Evolutionary conservation across 2,329 filamentous ascomycete species (phyloP), one percentile per base, ranked within the genome.

Genomic region (Colletotrichum sp.): DNA sequence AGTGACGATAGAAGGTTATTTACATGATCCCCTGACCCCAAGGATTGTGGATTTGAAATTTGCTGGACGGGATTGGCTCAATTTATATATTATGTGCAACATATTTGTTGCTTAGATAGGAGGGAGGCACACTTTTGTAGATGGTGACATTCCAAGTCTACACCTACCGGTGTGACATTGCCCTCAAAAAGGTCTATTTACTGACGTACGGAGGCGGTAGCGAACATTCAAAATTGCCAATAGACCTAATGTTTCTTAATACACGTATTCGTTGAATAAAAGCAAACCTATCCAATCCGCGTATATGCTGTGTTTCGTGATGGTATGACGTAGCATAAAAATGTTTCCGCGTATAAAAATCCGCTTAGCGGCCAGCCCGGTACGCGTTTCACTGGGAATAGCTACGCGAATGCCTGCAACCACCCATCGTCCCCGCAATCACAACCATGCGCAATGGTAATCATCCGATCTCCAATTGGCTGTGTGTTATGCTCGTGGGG

Each of bases 331-430:
- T 75, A 32, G 18, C 36, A 48, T 61, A 25, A 32, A 60, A 18
- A 28, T 16, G 34, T 61, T 66, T 71, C 36, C 68, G 72, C 72
- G 52, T 75, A 71, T 62, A 71, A 39, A 39, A 22, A 22, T 52
- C n/a, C 52, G 61, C 36, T 43, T 32, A 32, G 55, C 67, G 9
- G 30, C 36, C 52, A 66, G 30, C 10, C n/a, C 30, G 25, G 68
- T 55, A 71, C 55, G 61, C 25, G 61, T 55, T 66, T 66, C 68
- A 66, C 67, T 71, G 61, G 66, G 39, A 75, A 75, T 66, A 62
- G 52, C 28, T 32, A 25, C 28, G 22, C 30, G 13, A 39, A 43
- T 62, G 52, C 55, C 68, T 75, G 72, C 32, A 55, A 32, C 60
- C 43, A 34, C 8, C 48, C 39, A 71, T 39, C 39, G 39, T 55